phyloP scores from a whole-genome alignment of 129 eudicot genomes.

The Kitagawia praeruptora region DNA sequence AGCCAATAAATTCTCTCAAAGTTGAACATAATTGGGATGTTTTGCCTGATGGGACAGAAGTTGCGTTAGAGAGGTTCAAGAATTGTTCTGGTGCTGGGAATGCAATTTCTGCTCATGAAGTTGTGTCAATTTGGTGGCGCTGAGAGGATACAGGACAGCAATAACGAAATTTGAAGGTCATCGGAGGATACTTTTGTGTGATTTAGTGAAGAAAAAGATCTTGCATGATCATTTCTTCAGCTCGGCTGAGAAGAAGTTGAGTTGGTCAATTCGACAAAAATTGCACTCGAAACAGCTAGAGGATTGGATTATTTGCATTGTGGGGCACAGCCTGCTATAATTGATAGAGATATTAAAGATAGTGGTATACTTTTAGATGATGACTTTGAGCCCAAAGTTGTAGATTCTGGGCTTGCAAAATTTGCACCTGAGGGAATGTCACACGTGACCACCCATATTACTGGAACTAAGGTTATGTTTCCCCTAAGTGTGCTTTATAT shows the following conservation, averaged over 20 bases:
- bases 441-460: too few species aligned
- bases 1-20: constrained; percentile 54
- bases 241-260: constrained; percentile 18
- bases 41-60: constrained; percentile 61
- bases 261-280: constrained; percentile 75
- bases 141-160: constrained; percentile 81
- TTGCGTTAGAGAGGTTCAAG: constrained; percentile 83
- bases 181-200: constrained; percentile 77
- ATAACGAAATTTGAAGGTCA: constrained; percentile 59
- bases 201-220: constrained; percentile 77
- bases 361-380: too few species aligned
- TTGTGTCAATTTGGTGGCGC: constrained; percentile 65
- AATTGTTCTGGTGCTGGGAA: constrained; percentile 75
- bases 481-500: too few species aligned
- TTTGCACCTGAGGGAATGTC: too few species aligned
- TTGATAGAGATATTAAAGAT: constrained; percentile 84
- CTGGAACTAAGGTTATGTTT: too few species aligned
- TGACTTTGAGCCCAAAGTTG: too few species aligned
- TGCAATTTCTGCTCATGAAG: constrained; percentile 55
- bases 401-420: too few species aligned
- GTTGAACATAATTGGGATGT: constrained; percentile 57
- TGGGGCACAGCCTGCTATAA: constrained; percentile 64
- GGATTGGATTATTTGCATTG: constrained; percentile 78
- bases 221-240: constrained; percentile 31
- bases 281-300: constrained; percentile 70